Evolutionary conservation across 768 basidiomycete genomes (phyloP).

Genomic region (Amanita fuliginea): DNA sequence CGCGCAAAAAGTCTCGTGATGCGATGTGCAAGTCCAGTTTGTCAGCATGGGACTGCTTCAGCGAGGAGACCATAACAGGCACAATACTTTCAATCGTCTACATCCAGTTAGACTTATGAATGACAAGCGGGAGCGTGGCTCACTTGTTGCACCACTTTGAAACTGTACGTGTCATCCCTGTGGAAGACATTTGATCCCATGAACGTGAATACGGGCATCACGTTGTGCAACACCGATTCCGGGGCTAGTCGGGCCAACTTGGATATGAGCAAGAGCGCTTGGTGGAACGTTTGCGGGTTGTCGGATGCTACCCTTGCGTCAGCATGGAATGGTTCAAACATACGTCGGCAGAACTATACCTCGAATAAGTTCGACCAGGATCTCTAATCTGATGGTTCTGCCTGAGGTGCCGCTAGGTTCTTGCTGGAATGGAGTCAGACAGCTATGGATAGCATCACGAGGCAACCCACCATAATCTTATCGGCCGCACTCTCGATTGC

Average conservation of each 20-base stretch:
- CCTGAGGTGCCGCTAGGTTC: constrained; percentile 39
- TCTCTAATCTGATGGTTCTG: constrained; percentile 58
- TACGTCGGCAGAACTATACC: constrained; percentile 32
- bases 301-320: constrained; percentile 39
- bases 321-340: background rate
- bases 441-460: background rate
- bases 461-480: constrained; percentile 37
- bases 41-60: constrained; percentile 44
- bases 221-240: constrained; percentile 84
- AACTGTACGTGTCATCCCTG: constrained; percentile 91
- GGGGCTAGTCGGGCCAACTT: constrained; percentile 76
- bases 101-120: constrained; percentile 3
- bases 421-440: constrained; percentile 27
- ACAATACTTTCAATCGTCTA: constrained; percentile 92
- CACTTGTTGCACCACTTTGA: constrained; percentile 90
- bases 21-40: constrained; percentile 54
- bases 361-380: constrained; percentile 80
- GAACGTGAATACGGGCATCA: constrained; percentile 99
- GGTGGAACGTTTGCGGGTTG: constrained; percentile 92
- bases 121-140: constrained; percentile 5
- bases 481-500: constrained; percentile 59
- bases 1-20: constrained; percentile 72
- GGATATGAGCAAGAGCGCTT: constrained; percentile 82
- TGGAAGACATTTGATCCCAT: constrained; percentile 99
- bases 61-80: constrained; percentile 80